phyloP scores from a whole-genome alignment of 139 green algal species.

The Pseudopediastrum boryanum region DNA sequence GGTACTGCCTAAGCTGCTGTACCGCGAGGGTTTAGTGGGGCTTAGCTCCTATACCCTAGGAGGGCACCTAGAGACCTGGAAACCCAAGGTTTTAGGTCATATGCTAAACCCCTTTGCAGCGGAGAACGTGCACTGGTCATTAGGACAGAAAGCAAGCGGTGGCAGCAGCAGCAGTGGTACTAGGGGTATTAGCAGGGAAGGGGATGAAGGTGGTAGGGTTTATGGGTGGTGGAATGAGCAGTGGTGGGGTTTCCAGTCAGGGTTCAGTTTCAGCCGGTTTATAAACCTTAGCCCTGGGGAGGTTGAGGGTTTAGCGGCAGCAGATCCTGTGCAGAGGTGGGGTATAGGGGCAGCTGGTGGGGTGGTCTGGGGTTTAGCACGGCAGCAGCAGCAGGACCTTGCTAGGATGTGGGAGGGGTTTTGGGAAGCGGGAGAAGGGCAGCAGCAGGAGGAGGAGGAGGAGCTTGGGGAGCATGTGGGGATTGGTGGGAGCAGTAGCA shows the following conservation, averaged over 20 bases:
- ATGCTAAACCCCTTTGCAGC: conserved; percentile 43
- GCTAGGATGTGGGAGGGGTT: neutral
- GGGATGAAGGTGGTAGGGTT: too few relatives aligned
- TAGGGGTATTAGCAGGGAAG: neutral
- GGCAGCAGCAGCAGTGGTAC: neutral
- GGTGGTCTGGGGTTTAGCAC: too few relatives aligned
- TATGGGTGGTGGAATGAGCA: too few relatives aligned
- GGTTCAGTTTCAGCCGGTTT: conserved; percentile 16
- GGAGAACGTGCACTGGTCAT: conserved; percentile 42
- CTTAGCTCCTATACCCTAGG: conserved; percentile 2
- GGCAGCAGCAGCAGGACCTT: neutral
- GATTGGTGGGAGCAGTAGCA: too few relatives aligned
- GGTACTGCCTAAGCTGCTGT: conserved; percentile 28
- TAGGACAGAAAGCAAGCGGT: neutral
- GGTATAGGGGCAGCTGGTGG: neutral
- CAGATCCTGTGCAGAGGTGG: conserved; percentile 31
- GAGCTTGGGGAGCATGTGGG: too few relatives aligned
- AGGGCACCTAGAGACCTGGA: conserved; percentile 4
- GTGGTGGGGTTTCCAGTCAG: conserved; percentile 3
- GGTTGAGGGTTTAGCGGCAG: conserved; percentile 9
- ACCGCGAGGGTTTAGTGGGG: conserved; percentile 24
- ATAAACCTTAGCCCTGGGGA: conserved; percentile 14
- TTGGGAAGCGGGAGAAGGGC: neutral
- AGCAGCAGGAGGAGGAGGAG: neutral
- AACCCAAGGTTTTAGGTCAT: conserved; percentile 42